Evolutionary conservation across 805 yeast species (phyloP).

Genomic region (Candida parachauliodes): DNA sequence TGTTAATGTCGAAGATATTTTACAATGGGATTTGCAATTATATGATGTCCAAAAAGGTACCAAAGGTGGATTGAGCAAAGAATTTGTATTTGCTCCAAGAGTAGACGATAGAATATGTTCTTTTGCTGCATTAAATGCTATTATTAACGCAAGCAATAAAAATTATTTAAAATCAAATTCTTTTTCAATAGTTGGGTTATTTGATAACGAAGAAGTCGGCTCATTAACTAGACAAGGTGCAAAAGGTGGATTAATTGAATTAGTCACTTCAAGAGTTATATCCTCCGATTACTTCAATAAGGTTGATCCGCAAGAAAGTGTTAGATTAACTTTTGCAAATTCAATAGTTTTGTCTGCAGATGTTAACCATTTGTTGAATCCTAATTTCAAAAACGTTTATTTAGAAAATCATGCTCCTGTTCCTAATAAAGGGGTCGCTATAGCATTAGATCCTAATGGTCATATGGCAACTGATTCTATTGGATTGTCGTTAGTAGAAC

Average conservation of each 20-base stretch:
- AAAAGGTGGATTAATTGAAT: slow-evolving; percentile 68
- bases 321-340: slow-evolving; percentile 58
- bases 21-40: slow-evolving; percentile 72
- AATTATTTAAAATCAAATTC: slow-evolving; percentile 23
- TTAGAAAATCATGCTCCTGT: slow-evolving; percentile 75
- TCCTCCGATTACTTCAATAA: slow-evolving; percentile 22
- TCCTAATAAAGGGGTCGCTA: slow-evolving; percentile 71
- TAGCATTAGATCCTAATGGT: slow-evolving; percentile 74
- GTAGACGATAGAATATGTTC: slow-evolving; percentile 83
- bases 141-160: slow-evolving; percentile 40
- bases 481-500: slow-evolving; percentile 67
- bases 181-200: slow-evolving; percentile 61
- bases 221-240: slow-evolving; percentile 80
- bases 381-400: slow-evolving; percentile 67
- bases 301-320: slow-evolving; percentile 21
- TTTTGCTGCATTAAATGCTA: slow-evolving; percentile 62
- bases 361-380: slow-evolving; percentile 78
- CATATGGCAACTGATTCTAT: slow-evolving; percentile 81
- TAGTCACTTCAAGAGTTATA: slow-evolving; percentile 56
- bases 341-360: slow-evolving; percentile 80
- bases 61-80: slow-evolving; percentile 73
- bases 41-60: slow-evolving; percentile 79
- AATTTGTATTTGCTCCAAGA: slow-evolving; percentile 78
- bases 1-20: slow-evolving; percentile 56
- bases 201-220: slow-evolving; percentile 83